A percentile compares a stretch with the other conserved stretches of the same genome.
These are phyloP conservation scores for Albugo candida DNA, from an alignment of 352 stramenopile species.

Conservation along the genomic window DNA sequence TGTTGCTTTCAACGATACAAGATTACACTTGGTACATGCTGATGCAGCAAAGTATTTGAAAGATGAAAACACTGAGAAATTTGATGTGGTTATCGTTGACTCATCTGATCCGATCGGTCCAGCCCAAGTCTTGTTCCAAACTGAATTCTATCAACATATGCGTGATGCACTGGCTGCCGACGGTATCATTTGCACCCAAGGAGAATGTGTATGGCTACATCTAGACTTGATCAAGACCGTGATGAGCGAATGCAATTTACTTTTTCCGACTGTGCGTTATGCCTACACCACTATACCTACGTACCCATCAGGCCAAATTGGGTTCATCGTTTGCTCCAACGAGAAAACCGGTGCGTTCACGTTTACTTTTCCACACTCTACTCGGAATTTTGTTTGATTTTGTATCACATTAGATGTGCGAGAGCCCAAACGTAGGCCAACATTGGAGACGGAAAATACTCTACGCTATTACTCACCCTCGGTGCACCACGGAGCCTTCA, in stretches of 20 bases:
- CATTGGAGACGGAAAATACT: constrained; percentile 29
- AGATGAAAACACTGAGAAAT: constrained; percentile 62
- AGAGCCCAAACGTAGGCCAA: constrained; percentile 48
- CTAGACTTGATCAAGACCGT: constrained; percentile 93
- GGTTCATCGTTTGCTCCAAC: constrained; percentile 88
- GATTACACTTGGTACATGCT: constrained; percentile 85
- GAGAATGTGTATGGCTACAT: constrained; percentile 98
- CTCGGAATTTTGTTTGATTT: background rate
- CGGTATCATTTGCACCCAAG: constrained; percentile 81
- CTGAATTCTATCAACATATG: constrained; percentile 90
- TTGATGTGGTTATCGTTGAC: constrained; percentile 96
- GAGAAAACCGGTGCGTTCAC: constrained; percentile 18
- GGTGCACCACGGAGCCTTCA: constrained; percentile 91
- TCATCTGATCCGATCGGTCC: constrained; percentile 91
- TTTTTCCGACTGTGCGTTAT: constrained; percentile 95
- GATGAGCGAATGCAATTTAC: constrained; percentile 69
- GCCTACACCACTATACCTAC: constrained; percentile 97
- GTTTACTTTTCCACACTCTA: background rate
- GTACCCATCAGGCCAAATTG: constrained; percentile 98
- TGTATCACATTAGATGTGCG: background rate
- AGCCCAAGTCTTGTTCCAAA: constrained; percentile 88
- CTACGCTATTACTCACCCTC: constrained; percentile 91
- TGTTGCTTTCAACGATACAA: constrained; percentile 89
- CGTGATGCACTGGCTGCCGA: constrained; percentile 73
- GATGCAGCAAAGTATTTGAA: constrained; percentile 82